Evolutionary conservation across 495 filamentous ascomycete species (phyloP).

Genomic region (Aspergillus indologenus): DNA sequence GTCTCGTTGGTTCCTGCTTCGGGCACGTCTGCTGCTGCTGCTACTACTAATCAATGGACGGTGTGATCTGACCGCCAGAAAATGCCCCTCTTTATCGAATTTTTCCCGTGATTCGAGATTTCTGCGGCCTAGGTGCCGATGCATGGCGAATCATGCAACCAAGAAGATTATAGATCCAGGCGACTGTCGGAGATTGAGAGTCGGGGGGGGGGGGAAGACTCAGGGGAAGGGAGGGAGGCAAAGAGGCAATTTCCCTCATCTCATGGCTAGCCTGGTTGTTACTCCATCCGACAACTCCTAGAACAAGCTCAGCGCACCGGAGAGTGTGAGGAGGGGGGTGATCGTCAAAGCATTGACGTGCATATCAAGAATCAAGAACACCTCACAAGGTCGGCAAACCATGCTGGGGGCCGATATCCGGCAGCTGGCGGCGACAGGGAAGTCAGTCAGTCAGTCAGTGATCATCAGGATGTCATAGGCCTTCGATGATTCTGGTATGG

Average conservation of each 20-base stretch:
- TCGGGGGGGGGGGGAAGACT: not conserved
- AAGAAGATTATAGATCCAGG: not conserved
- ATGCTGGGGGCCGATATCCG: not conserved
- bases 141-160: not conserved
- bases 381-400: not conserved
- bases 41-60: constrained; percentile 17
- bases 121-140: not conserved
- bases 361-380: not conserved
- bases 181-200: not conserved
- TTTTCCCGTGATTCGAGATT: constrained; percentile 15
- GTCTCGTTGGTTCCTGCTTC: constrained; percentile 23
- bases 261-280: not conserved
- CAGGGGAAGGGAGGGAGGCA: not conserved
- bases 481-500: not conserved
- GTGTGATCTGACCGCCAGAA: constrained; percentile 29
- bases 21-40: constrained; percentile 31
- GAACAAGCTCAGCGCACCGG: not conserved
- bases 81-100: constrained; percentile 14
- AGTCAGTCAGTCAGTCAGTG: not conserved
- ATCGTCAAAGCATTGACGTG: not conserved
- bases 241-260: not conserved
- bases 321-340: not conserved
- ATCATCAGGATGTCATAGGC: not conserved
- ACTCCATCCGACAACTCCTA: not conserved
- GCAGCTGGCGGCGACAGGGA: not conserved